These are phyloP conservation scores for Trifolium dubium DNA, from an alignment of 306 rosid genomes.

Conservation along the genomic window DNA sequence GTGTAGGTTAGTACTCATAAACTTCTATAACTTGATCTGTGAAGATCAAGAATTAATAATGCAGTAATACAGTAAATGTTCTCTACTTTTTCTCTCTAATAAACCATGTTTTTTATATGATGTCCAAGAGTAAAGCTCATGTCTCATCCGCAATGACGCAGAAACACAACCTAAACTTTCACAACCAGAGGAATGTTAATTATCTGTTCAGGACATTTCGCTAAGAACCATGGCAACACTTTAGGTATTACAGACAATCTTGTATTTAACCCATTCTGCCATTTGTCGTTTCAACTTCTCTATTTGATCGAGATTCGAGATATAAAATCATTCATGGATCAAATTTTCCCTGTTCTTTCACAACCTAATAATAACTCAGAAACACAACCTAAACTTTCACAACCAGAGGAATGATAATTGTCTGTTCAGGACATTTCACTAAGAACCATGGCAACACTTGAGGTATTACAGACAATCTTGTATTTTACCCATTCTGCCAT, in stretches of 20 bases:
- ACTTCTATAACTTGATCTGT: too few species aligned
- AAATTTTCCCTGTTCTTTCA: too few species aligned
- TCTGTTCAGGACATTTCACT: not conserved
- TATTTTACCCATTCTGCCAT: not conserved
- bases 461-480: not conserved
- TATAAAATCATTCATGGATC: constrained; percentile 5
- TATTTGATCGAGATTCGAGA: not conserved
- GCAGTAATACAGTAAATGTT: too few species aligned
- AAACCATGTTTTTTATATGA: not conserved
- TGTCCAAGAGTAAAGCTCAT: not conserved
- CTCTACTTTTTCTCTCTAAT: too few species aligned
- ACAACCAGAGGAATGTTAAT: not conserved
- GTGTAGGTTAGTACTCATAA: too few species aligned
- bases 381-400: not conserved
- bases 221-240: not conserved
- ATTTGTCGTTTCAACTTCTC: not conserved
- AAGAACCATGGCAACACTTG: not conserved
- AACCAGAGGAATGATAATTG: not conserved
- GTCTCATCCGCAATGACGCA: not conserved
- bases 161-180: not conserved
- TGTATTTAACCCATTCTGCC: not conserved
- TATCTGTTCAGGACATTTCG: not conserved
- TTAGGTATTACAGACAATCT: not conserved
- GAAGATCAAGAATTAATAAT: too few species aligned
- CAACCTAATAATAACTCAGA: not conserved